phyloP scores from a whole-genome alignment of 1,284 basidiomycete genomes.

The Bondarzewia mesenterica region DNA sequence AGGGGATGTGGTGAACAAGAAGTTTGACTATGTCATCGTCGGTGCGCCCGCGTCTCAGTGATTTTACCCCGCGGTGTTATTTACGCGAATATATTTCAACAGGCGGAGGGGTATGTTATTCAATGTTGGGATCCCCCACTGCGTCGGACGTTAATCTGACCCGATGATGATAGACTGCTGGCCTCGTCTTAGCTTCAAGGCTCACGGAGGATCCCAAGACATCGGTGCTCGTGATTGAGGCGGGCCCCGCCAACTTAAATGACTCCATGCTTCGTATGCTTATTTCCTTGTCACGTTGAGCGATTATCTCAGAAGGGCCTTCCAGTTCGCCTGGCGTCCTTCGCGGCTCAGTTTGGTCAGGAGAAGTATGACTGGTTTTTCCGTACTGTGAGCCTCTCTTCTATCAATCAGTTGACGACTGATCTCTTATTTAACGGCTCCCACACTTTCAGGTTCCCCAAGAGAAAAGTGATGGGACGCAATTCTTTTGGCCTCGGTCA shows the following conservation, averaged over 20 bases:
- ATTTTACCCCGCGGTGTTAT: not conserved
- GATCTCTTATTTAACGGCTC: not conserved
- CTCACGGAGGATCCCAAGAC: constrained; percentile 18
- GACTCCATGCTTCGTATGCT: constrained; percentile 22
- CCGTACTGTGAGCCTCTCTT: constrained; percentile 16
- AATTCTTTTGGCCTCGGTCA: constrained; percentile 14
- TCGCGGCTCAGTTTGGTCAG: constrained; percentile 14
- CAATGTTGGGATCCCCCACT: too few species aligned
- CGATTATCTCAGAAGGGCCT: not conserved
- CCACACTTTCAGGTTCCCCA: constrained; percentile 11
- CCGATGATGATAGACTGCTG: constrained; percentile 7
- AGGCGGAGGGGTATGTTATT: not conserved
- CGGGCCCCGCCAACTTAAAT: constrained; percentile 25
- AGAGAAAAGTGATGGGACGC: constrained; percentile 8
- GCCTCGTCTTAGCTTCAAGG: constrained; percentile 17
- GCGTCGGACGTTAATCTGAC: not conserved
- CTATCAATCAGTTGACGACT: not conserved
- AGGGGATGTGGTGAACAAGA: constrained; percentile 7
- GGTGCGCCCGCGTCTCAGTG: constrained; percentile 11
- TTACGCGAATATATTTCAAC: not conserved
- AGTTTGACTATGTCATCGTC: constrained; percentile 17
- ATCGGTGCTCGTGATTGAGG: constrained; percentile 34
- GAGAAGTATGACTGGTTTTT: constrained; percentile 24
- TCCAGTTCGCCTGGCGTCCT: not conserved
- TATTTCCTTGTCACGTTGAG: not conserved